Conservation (phyloP, 139 green algal species). For the Diplosphaera chodatii region DNA sequence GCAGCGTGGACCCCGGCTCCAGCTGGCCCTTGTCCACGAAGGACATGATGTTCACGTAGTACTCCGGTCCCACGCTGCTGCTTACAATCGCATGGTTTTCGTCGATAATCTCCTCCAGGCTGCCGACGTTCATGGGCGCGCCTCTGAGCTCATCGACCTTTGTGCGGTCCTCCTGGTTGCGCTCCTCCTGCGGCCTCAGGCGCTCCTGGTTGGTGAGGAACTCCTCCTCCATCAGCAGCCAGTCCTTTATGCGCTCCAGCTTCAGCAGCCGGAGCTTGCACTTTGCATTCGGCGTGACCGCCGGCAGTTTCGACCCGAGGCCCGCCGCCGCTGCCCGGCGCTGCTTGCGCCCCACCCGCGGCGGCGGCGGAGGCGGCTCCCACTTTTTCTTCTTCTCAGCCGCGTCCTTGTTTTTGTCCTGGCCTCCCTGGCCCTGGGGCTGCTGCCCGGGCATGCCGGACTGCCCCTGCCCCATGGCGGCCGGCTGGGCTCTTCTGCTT, state of each 20-base stretch:
- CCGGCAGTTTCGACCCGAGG: conserved; percentile 76
- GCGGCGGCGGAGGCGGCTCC: conserved; percentile 86
- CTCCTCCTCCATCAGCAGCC: conserved; percentile 99
- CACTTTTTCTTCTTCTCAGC: conserved; percentile 95
- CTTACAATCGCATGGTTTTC: conserved; percentile 98
- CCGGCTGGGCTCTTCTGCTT: background rate
- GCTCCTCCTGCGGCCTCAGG: conserved; percentile 88
- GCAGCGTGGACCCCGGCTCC: conserved; percentile 93
- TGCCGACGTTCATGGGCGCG: conserved; percentile 89
- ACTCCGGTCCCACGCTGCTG: conserved; percentile 92
- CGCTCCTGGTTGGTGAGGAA: conserved; percentile 92
- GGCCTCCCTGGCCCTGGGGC: background rate
- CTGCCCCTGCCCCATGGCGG: background rate
- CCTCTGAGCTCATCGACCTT: conserved; percentile 97
- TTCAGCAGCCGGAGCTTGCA: conserved; percentile 97
- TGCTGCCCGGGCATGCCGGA: background rate
- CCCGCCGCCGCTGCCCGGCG: conserved; percentile 56
- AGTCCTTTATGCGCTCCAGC: conserved; percentile 98
- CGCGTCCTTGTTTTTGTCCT: background rate
- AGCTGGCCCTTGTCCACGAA: conserved; percentile 98
- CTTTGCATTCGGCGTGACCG: conserved; percentile 83
- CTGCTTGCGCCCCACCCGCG: conserved; percentile 92
- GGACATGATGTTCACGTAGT: conserved; percentile 96
- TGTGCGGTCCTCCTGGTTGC: conserved; percentile 86
- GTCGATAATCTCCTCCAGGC: conserved; percentile 98